Conservation (phyloP, 805 yeast genomes). For the Schizosaccharomyces cryophilus region DNA sequence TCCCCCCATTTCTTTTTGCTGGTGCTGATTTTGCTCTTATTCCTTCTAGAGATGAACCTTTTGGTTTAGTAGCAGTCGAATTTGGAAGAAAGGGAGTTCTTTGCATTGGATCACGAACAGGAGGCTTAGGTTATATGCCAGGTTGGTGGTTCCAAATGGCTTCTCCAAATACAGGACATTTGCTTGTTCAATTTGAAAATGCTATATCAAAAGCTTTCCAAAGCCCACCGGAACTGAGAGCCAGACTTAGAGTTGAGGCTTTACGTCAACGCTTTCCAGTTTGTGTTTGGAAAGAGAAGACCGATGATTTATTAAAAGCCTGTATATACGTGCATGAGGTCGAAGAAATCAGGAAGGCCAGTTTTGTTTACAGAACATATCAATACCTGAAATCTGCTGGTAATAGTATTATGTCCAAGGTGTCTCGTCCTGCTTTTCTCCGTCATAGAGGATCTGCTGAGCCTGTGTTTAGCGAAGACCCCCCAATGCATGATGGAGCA, state of each 20-base stretch:
- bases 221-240: background rate
- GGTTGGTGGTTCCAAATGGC: constrained; percentile 3
- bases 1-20: constrained; percentile 1
- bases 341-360: background rate
- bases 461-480: too few relatives aligned
- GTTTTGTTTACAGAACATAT: background rate
- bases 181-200: background rate
- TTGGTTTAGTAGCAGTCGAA: constrained; percentile 4
- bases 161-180: background rate
- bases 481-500: too few relatives aligned
- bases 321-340: background rate
- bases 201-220: background rate
- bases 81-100: constrained; percentile 3
- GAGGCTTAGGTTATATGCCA: constrained; percentile 3
- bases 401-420: background rate
- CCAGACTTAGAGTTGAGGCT: background rate
- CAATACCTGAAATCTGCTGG: background rate
- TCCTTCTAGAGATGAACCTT: constrained; percentile 3
- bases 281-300: background rate
- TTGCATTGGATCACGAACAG: background rate
- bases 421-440: background rate
- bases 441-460: too few relatives aligned
- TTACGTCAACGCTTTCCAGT: constrained; percentile 1
- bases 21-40: constrained; percentile 3
- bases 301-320: background rate